Conservation (phyloP, 192 early-diverging fungal species). For the Thamnidium elegans region DNA sequence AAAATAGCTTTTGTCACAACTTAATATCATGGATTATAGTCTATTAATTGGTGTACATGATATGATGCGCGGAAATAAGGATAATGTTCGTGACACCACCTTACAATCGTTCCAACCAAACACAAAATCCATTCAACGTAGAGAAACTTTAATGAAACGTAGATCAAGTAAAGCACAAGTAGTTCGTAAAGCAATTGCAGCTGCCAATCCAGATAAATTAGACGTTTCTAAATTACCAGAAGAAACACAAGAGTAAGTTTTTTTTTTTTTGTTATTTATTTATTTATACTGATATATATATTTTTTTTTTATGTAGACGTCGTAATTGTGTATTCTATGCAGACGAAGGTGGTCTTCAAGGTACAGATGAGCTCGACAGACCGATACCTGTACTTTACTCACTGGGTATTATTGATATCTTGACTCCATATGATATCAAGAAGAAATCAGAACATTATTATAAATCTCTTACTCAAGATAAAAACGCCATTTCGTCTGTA, state of each 20-base stretch:
- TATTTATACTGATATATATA: not conserved
- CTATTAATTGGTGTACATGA: conserved; percentile 94
- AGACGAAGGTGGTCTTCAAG: conserved; percentile 86
- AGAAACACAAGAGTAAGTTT: conserved; percentile 26
- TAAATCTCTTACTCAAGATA: conserved; percentile 80
- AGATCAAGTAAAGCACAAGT: conserved; percentile 56
- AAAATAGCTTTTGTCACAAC: conserved; percentile 45
- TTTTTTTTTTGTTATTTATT: conserved; percentile 21
- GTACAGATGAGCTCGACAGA: conserved; percentile 73
- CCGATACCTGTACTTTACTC: conserved; percentile 81
- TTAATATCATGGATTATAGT: conserved; percentile 88
- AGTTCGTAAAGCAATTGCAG: conserved; percentile 51
- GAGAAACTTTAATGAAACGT: conserved; percentile 42
- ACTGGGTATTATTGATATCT: conserved; percentile 96
- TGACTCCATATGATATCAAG: conserved; percentile 89
- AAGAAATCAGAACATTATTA: conserved; percentile 91
- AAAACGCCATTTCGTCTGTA: conserved; percentile 79
- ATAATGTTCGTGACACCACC: conserved; percentile 91
- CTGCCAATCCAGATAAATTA: conserved; percentile 58
- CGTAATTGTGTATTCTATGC: conserved; percentile 82
- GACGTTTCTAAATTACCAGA: conserved; percentile 62
- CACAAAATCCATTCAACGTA: conserved; percentile 43
- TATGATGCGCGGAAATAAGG: conserved; percentile 79
- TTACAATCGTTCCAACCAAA: conserved; percentile 74
- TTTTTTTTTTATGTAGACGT: conserved; percentile 42